Conservation (phyloP, 2,329 filamentous ascomycete species). For the Colletotrichum kahawae region DNA sequence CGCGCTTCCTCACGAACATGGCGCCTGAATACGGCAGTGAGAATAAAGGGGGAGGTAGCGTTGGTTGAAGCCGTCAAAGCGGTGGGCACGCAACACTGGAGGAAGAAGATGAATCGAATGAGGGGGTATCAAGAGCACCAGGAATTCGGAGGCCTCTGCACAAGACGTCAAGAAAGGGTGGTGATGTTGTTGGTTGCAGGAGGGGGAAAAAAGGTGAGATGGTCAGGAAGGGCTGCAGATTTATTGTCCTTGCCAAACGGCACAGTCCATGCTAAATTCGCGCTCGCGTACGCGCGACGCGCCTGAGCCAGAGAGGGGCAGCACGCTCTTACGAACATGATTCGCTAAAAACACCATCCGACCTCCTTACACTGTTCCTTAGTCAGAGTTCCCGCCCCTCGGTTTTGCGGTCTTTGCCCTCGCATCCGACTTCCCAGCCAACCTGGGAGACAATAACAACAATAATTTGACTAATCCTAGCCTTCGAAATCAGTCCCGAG, state of each 20-base stretch:
- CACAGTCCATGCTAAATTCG: neutral
- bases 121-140: constrained; percentile 11
- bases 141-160: neutral
- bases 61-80: neutral
- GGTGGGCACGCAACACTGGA: neutral
- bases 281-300: constrained; percentile 24
- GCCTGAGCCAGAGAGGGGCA: constrained; percentile 15
- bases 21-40: constrained; percentile 28
- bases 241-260: constrained; percentile 1
- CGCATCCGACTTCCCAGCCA: constrained; percentile 20
- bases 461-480: constrained; percentile 9
- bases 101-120: neutral
- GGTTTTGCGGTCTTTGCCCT: constrained; percentile 1
- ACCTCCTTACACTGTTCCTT: neutral
- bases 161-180: neutral
- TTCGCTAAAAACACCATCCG: neutral
- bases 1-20: constrained; percentile 70
- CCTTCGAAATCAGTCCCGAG: constrained; percentile 15
- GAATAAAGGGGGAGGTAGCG: neutral
- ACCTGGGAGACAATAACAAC: neutral
- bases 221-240: constrained; percentile 20
- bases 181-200: constrained; percentile 9
- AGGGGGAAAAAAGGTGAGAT: neutral
- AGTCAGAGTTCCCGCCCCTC: constrained; percentile 4
- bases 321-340: neutral